Conservation (phyloP, 2,329 filamentous ascomycete species). For the Xylaria sp. region DNA sequence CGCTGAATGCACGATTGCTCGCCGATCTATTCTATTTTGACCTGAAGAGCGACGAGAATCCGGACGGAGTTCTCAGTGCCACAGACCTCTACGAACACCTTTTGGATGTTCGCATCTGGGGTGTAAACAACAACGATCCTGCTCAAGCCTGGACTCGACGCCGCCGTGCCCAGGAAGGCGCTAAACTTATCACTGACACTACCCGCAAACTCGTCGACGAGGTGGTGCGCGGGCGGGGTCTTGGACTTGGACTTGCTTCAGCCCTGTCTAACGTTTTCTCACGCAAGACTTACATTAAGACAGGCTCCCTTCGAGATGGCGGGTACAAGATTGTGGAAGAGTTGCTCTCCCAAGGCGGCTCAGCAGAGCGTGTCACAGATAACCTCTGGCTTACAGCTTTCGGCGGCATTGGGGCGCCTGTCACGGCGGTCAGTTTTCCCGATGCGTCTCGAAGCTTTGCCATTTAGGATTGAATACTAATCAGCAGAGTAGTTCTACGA, state of each 20-base stretch:
- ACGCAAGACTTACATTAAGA: constrained; percentile 48
- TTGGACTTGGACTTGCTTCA: constrained; percentile 44
- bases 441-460: not conserved
- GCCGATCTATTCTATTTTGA: constrained; percentile 69
- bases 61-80: constrained; percentile 57
- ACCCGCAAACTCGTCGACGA: constrained; percentile 55
- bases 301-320: constrained; percentile 53
- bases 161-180: constrained; percentile 54
- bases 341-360: constrained; percentile 50
- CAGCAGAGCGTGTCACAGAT: constrained; percentile 51
- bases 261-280: constrained; percentile 46
- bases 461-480: constrained; percentile 13
- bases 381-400: constrained; percentile 55
- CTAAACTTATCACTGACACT: constrained; percentile 51
- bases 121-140: constrained; percentile 59
- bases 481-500: constrained; percentile 54
- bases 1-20: constrained; percentile 65
- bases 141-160: constrained; percentile 59
- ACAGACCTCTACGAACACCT: constrained; percentile 57
- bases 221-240: constrained; percentile 47
- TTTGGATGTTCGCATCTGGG: constrained; percentile 58
- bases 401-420: constrained; percentile 53
- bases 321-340: constrained; percentile 54
- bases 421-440: constrained; percentile 50
- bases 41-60: constrained; percentile 64